Evolutionary conservation across 441 rosid genomes (phyloP).

Genomic region (Daphne laureola): DNA sequence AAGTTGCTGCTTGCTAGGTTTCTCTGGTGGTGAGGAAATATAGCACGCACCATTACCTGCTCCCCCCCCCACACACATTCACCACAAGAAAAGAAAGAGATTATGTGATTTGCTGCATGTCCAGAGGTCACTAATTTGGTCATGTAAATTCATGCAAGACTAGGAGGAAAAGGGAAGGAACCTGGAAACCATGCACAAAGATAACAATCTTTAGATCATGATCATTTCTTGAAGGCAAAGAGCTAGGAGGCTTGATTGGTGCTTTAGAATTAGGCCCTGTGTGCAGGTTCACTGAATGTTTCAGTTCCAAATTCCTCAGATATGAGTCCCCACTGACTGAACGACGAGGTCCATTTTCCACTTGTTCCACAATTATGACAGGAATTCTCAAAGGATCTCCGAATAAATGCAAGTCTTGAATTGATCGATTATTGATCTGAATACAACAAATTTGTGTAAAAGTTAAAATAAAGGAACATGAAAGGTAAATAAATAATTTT

Average conservation of each 20-base stretch:
- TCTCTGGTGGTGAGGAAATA: no score
- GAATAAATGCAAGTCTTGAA: conserved; percentile 88
- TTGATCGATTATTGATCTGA: conserved; percentile 78
- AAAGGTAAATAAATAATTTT: conserved; percentile 1
- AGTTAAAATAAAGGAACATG: conserved; percentile 1
- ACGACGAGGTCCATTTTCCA: conserved; percentile 65
- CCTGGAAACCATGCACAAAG: conserved; percentile 99
- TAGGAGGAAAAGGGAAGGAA: conserved; percentile 17
- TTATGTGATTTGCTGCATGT: no score
- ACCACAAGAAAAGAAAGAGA: no score
- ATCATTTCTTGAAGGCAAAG: conserved; percentile 23
- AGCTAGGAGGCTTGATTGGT: conserved; percentile 21
- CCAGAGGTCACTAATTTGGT: no score
- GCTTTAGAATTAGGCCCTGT: conserved; percentile 22
- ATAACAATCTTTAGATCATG: conserved; percentile 66
- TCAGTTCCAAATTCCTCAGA: conserved; percentile 48
- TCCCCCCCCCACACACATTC: no score
- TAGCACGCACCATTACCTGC: no score
- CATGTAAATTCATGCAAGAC: conserved; percentile 3
- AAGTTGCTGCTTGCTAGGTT: no score
- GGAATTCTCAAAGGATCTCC: conserved; percentile 79
- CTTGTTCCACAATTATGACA: conserved; percentile 72
- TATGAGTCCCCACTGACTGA: conserved; percentile 67
- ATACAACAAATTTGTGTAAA: conserved; percentile 18
- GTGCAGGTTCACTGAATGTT: conserved; percentile 27